Evolutionary conservation across 352 stramenopile genomes (phyloP).

Genomic region (Globisporangium iwayamae): DNA sequence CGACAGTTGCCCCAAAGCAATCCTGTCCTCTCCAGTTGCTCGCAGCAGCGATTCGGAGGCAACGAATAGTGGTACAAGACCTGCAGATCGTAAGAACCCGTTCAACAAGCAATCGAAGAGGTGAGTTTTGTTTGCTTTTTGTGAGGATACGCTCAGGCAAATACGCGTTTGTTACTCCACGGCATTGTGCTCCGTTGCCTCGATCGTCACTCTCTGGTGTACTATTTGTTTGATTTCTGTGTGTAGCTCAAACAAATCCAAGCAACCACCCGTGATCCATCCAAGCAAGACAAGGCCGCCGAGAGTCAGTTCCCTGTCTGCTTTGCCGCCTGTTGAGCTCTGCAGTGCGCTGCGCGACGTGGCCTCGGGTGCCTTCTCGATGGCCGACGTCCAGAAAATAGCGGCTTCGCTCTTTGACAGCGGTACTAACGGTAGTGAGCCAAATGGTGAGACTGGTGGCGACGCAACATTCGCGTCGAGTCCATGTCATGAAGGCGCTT

Average conservation of each 20-base stretch:
- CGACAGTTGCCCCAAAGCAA: slow-evolving; percentile 4
- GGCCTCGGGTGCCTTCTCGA: neutral
- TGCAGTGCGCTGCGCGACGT: neutral
- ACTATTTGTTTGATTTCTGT: neutral
- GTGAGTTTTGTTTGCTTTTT: neutral
- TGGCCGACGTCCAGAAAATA: neutral
- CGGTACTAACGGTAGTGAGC: neutral
- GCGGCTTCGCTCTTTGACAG: neutral
- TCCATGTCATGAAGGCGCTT: neutral
- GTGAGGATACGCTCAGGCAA: neutral
- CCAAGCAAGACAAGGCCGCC: neutral
- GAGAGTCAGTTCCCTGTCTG: neutral
- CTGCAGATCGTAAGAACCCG: neutral
- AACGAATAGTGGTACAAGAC: neutral
- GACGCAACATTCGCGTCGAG: neutral
- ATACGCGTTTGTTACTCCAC: neutral
- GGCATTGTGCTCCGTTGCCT: neutral
- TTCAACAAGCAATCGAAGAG: slow-evolving; percentile 1
- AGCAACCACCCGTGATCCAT: neutral
- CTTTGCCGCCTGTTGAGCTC: neutral
- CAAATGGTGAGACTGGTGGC: neutral
- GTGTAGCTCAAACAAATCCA: neutral
- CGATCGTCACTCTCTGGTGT: neutral
- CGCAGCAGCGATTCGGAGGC: neutral
- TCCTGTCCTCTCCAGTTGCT: slow-evolving; percentile 11